Conservation (phyloP, 2,329 filamentous ascomycete species). For the Colletotrichum incanum region DNA sequence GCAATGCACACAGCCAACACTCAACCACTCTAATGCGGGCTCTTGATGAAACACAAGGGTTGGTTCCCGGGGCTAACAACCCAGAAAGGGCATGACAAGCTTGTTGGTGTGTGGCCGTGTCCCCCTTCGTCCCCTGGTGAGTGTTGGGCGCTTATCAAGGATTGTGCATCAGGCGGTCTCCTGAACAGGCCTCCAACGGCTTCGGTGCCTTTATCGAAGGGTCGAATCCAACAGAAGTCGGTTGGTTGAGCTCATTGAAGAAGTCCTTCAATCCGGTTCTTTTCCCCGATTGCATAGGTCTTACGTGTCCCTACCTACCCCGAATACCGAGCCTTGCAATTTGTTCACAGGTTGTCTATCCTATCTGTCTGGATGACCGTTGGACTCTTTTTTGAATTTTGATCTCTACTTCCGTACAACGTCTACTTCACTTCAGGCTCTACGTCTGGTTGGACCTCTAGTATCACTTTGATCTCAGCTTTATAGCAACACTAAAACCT, state of each 20-base stretch:
- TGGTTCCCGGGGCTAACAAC: background rate
- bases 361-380: background rate
- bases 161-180: background rate
- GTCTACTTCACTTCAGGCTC: background rate
- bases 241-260: constrained; percentile 11
- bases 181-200: background rate
- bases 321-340: background rate
- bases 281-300: background rate
- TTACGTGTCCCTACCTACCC: background rate
- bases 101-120: constrained; percentile 17
- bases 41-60: constrained; percentile 10
- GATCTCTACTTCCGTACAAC: background rate
- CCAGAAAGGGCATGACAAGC: background rate
- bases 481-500: too few species aligned
- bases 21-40: background rate
- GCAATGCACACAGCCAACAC: background rate
- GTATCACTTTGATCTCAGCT: background rate
- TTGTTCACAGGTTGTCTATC: background rate
- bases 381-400: background rate
- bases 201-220: background rate
- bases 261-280: constrained; percentile 1
- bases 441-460: background rate
- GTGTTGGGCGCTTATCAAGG: constrained; percentile 26
- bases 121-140: constrained; percentile 9
- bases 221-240: background rate